Conservation (phyloP, 176 grass and related monocot species). For the Bolboschoenus planiculmis region DNA sequence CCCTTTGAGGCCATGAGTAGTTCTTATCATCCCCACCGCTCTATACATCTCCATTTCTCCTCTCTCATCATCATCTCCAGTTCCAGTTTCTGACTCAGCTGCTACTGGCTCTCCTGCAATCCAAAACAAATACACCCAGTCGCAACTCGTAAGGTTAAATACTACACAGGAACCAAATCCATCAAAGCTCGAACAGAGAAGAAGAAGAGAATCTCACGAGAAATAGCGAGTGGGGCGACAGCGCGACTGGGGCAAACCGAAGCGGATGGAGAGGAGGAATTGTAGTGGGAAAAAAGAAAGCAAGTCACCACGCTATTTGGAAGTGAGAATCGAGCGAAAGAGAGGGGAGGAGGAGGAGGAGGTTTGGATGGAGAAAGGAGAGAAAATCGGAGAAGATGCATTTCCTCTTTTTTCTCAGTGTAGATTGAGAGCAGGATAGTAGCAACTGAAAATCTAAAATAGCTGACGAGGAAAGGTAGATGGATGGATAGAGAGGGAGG, state of each 20-base stretch:
- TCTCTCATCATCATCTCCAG: background rate
- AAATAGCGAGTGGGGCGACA: background rate
- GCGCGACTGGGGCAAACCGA: background rate
- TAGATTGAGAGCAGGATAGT: background rate
- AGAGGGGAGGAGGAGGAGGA: background rate
- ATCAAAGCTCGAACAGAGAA: background rate
- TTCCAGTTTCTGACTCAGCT: slow-evolving; percentile 6
- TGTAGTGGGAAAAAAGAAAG: background rate
- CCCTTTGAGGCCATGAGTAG: slow-evolving; percentile 65
- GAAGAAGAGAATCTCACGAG: background rate
- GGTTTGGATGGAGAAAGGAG: background rate
- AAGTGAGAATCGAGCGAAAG: background rate
- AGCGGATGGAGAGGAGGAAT: background rate
- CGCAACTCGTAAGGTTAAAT: background rate
- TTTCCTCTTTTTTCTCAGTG: background rate
- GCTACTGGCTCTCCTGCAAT: slow-evolving; percentile 13
- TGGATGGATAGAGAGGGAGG: background rate
- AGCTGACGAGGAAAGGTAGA: background rate
- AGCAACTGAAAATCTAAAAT: background rate
- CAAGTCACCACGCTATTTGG: background rate
- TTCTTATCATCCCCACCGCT: slow-evolving; percentile 60
- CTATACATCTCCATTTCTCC: slow-evolving; percentile 30
- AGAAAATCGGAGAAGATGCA: background rate
- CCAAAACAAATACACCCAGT: background rate
- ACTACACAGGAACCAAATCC: background rate